phyloP scores from a whole-genome alignment of 2,329 filamentous ascomycete species.

The Byssoonygena ceratinophila region DNA sequence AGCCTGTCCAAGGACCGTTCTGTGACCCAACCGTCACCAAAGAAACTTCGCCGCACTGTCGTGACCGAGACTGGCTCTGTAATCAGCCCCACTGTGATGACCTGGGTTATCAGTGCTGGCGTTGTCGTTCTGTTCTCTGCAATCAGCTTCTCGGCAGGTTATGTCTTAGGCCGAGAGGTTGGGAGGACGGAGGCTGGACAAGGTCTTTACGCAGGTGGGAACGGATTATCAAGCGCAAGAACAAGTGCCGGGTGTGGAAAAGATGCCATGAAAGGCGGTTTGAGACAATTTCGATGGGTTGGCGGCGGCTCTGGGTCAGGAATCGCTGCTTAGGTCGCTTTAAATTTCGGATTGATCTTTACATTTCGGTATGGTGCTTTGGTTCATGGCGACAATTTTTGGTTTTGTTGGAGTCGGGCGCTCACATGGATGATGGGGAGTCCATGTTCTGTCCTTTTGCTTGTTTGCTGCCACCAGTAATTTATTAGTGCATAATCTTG shows the following conservation, averaged over 20 bases:
- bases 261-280: slow-evolving; percentile 37
- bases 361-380: background rate
- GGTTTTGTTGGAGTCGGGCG: slow-evolving; percentile 1
- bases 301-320: slow-evolving; percentile 29
- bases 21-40: slow-evolving; percentile 20
- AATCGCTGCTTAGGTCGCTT: slow-evolving; percentile 25
- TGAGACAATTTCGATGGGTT: slow-evolving; percentile 37
- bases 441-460: background rate
- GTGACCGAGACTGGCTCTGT: slow-evolving; percentile 24
- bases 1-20: slow-evolving; percentile 33
- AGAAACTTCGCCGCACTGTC: slow-evolving; percentile 27
- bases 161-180: slow-evolving; percentile 50
- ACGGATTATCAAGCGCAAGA: slow-evolving; percentile 22
- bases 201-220: slow-evolving; percentile 23
- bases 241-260: slow-evolving; percentile 34
- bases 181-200: slow-evolving; percentile 42
- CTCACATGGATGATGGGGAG: background rate
- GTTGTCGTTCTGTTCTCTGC: slow-evolving; percentile 55
- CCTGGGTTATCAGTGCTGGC: slow-evolving; percentile 55
- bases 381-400: background rate
- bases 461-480: background rate
- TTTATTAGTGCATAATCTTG: too few species aligned
- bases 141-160: slow-evolving; percentile 55
- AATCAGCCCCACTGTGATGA: slow-evolving; percentile 51
- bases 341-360: background rate